Base-by-base conservation (phyloP, 306 rosid genomes). In the Medicago arabica region DNA sequence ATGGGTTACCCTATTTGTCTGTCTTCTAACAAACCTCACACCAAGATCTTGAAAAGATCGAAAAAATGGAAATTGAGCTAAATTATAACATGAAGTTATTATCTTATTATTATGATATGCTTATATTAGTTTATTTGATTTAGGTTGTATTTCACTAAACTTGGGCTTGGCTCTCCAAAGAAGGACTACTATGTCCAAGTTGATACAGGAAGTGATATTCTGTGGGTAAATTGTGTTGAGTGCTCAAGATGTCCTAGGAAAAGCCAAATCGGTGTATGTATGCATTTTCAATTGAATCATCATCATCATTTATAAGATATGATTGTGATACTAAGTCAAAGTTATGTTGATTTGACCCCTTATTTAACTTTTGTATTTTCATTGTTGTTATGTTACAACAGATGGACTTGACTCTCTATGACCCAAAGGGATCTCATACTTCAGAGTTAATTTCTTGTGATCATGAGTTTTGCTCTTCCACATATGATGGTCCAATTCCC, bases 171-270 rank as follows among this genome's bases (percentile, higher is more conserved):
- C 14, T 84, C 91, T 76, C 99, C 99, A 80, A 54, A 90, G 67
- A 86, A 81, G 77, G 91, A 96, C 79, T 96, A 88, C 84, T 90
- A 76, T 54, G 98, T 96, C 72, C 99, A 96, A 83, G 98, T 96
- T 71, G 99, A 96, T 67, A 96, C 99, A 4, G 99, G 99, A 68
- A 96, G 99, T 89, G 99, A 96, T 83, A 67, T 90, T 80, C 71
- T 96, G 9, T 96, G 99, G 99, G 96, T 96, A 66, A 92, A 89
- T 75, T 92, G 97, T 84, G 73, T 73, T 40, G 91, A 81, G 69
- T 96, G 99, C 80, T 28, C 15, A 2, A 85, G n/a, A 67, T 96
- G 99, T 82, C 99, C 99, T 13, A 83, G 1, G 71, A 84, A 83
- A 78, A 90, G 93, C 75, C 83, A 83, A 81, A 60, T 90, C 8